These are phyloP conservation scores for Verticillium nonalfalfae DNA, from an alignment of 2,329 filamentous ascomycete species.

Conservation along the genomic window DNA sequence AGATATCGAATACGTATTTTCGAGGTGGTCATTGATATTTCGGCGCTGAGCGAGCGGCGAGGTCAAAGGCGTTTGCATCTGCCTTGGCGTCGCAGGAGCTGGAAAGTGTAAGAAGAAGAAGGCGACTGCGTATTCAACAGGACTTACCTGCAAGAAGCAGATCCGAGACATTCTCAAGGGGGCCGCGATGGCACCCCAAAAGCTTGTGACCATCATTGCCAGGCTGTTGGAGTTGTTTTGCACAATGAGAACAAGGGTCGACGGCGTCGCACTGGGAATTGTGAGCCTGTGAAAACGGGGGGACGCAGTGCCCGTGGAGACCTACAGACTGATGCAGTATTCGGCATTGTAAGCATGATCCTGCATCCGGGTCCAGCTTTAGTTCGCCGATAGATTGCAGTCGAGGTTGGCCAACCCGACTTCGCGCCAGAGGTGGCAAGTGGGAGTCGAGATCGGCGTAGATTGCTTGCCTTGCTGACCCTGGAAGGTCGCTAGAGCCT, in stretches of 20 bases:
- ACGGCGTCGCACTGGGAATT: constrained; percentile 40
- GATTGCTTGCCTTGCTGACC: constrained; percentile 28
- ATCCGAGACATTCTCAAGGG: constrained; percentile 42
- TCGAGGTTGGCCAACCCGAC: constrained; percentile 43
- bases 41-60: constrained; percentile 42
- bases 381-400: constrained; percentile 53
- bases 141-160: constrained; percentile 9
- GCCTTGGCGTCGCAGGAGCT: constrained; percentile 41
- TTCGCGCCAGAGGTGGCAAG: constrained; percentile 48
- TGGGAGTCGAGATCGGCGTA: constrained; percentile 45
- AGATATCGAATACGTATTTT: constrained; percentile 36
- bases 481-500: constrained; percentile 30
- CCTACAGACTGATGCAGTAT: constrained; percentile 39
- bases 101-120: constrained; percentile 1
- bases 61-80: constrained; percentile 41
- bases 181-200: constrained; percentile 45
- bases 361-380: constrained; percentile 37
- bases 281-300: not conserved
- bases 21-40: constrained; percentile 45
- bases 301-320: not conserved
- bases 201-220: constrained; percentile 38
- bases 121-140: not conserved
- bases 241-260: constrained; percentile 41
- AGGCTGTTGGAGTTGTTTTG: constrained; percentile 26
- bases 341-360: constrained; percentile 46